phyloP scores from a whole-genome alignment of 257 asterid genomes.

The Plectranthus barbatus region DNA sequence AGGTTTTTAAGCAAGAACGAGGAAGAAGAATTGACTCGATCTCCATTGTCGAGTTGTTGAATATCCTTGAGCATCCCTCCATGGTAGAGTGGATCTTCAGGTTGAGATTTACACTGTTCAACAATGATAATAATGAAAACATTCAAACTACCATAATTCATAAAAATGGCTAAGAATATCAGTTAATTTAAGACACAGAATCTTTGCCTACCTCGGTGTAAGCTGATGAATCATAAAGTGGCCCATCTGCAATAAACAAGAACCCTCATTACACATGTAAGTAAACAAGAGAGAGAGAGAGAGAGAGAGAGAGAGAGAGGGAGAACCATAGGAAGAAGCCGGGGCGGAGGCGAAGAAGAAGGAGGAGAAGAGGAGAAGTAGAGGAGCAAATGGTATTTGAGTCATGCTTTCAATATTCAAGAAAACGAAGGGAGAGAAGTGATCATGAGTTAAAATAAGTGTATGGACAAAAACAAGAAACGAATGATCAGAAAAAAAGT shows the following conservation, averaged over 20 bases:
- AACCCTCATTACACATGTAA: background rate
- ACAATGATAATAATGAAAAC: background rate
- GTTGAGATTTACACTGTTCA: constrained; percentile 46
- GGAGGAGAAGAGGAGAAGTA: constrained; percentile 13
- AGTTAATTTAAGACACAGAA: background rate
- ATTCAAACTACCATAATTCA: too few species aligned
- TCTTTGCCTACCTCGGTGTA: constrained; percentile 43
- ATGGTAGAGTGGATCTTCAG: constrained; percentile 55
- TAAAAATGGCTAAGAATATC: too few species aligned
- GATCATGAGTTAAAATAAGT: background rate
- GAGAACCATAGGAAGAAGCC: constrained; percentile 30
- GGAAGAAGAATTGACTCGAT: constrained; percentile 15
- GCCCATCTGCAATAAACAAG: constrained; percentile 57
- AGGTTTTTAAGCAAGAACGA: constrained; percentile 33
- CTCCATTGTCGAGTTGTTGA: background rate
- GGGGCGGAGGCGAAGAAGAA: constrained; percentile 12
- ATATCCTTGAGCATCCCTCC: constrained; percentile 59
- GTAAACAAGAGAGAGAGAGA: background rate
- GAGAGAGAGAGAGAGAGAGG: constrained; percentile 23
- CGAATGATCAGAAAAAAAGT: background rate
- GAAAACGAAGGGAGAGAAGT: background rate
- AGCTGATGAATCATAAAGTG: constrained; percentile 72
- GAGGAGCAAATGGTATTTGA: background rate
- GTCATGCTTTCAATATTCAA: constrained; percentile 16
- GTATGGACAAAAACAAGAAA: background rate